These are phyloP conservation scores for Vitis amurensis DNA, from an alignment of 164 flowering plant genomes.

Conservation along the genomic window DNA sequence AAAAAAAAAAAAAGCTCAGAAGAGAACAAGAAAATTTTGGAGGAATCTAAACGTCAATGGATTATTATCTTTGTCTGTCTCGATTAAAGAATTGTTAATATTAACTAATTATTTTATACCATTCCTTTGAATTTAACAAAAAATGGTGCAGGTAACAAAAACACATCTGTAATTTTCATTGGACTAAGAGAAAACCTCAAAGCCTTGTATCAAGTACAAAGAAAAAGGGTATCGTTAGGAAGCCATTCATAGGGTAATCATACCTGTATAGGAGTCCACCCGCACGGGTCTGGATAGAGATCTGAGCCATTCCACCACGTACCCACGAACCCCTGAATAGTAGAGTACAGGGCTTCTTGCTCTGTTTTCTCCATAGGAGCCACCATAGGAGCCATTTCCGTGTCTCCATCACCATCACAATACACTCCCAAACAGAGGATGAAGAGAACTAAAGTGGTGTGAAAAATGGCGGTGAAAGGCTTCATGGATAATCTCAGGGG, in stretches of 20 bases:
- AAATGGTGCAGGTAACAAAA: too few species aligned
- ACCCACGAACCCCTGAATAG: constrained; percentile 77
- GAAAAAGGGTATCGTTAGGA: background rate
- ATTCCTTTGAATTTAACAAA: too few species aligned
- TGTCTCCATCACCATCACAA: constrained; percentile 33
- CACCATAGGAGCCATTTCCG: constrained; percentile 58
- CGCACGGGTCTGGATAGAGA: constrained; percentile 97
- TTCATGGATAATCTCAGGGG: constrained; percentile 17
- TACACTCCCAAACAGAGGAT: constrained; percentile 21
- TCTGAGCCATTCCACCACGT: constrained; percentile 85
- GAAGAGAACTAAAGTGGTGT: constrained; percentile 19
- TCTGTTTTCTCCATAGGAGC: constrained; percentile 79
- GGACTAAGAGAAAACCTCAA: background rate
- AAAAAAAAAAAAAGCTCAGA: too few species aligned
- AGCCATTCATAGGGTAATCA: background rate
- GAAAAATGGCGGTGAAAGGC: background rate
- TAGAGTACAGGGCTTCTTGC: constrained; percentile 57
- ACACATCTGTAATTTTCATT: too few species aligned
- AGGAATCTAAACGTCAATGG: too few species aligned
- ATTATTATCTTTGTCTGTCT: too few species aligned
- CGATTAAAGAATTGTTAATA: too few species aligned
- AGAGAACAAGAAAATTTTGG: too few species aligned
- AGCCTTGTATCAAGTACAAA: background rate
- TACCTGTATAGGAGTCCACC: constrained; percentile 96
- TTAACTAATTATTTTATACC: too few species aligned